Evolutionary conservation across 106 monocot species (phyloP), one percentile per base, ranked within the genome.

Genomic region (Amphibolis antarctica): DNA sequence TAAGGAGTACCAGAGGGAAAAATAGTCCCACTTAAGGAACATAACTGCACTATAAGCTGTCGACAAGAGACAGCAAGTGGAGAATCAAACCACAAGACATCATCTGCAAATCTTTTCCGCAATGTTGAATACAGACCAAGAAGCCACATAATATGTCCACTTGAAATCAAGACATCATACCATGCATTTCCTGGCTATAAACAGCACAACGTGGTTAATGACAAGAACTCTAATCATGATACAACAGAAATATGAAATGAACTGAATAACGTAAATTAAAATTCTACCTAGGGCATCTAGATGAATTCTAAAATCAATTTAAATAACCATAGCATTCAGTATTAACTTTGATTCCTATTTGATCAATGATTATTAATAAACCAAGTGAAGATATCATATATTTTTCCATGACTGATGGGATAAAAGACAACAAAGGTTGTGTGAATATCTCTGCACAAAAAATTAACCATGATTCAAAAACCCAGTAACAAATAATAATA

Each of bases 71-170:
- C 81, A 21, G 96, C 96, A 67, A 98, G 71, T 26, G 96, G 82
- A 63, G 84, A 86, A 72, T 98, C 96, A 69, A 78, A 62, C 96
- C 96, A 98, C 52, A 98, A 28, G 36, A 80, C 76, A 83, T 98
- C 90, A 75, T 31, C 56, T 55, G 73, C 75, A 81, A 70, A 73
- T 55, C 80, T 98, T 51, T 70, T 69, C 26, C 84, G 76, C 9
- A 90, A 62, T 28, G 72, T 67, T 6, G 59, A 58, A 77, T 98
- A 98, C 49, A 98, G 67, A 47, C 77, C 83, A 61, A 91, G 69
- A 63, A 98, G 63, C 96, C 90, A 98, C 44, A 45, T 44, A 59
- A 69, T 72, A 53, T 90, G 96, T 51, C 87, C 96, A 76, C 82
- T 78, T 49, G 90, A 83, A 69, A 98, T 65, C 53, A 98, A 66